Percentiles rank a stretch among this genome's conserved stretches.
Conservation (phyloP, 176 grass and related monocot species). For the Poa annua region DNA sequence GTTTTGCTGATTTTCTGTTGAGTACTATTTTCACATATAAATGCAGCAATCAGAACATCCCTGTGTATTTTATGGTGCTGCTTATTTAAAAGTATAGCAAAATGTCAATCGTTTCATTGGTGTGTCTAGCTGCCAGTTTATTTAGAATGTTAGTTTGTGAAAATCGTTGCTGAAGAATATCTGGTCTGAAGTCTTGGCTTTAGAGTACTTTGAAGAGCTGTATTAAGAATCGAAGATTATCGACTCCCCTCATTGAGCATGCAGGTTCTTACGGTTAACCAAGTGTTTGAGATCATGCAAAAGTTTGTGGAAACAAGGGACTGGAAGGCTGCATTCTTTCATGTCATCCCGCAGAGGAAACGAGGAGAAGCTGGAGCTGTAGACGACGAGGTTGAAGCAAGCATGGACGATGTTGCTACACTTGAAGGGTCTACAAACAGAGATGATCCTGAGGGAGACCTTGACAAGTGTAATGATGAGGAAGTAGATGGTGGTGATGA, state of each 20-base stretch:
- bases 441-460: conserved; percentile 8
- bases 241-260: background rate
- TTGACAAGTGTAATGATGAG: conserved; percentile 18
- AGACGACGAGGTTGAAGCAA: conserved; percentile 33
- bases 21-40: background rate
- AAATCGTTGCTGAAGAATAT: conserved; percentile 1
- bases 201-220: background rate
- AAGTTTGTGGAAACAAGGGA: conserved; percentile 92
- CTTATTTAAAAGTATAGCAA: background rate
- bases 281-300: conserved; percentile 95
- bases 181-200: background rate
- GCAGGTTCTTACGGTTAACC: conserved; percentile 96
- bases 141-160: background rate
- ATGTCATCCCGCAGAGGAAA: conserved; percentile 87
- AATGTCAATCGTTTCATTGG: background rate
- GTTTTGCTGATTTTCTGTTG: background rate
- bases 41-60: background rate
- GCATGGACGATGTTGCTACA: conserved; percentile 32
- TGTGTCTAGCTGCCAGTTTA: background rate
- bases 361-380: conserved; percentile 51
- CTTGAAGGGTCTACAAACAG: conserved; percentile 1
- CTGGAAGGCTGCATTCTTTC: conserved; percentile 93
- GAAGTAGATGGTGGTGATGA: conserved; percentile 37
- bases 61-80: background rate
- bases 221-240: background rate